Percentiles rank a stretch among this genome's conserved stretches.
These are phyloP conservation scores for Fusarium siculi DNA, from an alignment of 2,329 filamentous ascomycete species.

Conservation along the genomic window DNA sequence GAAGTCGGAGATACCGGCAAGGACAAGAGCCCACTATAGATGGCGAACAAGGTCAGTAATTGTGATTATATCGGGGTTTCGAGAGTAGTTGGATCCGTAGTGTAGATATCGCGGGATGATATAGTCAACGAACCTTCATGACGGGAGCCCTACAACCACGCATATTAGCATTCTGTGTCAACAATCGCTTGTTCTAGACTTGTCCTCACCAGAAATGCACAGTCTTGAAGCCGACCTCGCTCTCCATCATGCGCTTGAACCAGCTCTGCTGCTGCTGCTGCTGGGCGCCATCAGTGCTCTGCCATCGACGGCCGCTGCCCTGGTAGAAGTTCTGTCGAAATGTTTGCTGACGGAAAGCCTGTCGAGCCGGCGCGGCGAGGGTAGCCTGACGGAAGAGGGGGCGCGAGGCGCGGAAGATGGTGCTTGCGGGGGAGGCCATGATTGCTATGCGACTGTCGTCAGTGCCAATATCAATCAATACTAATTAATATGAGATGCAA, in stretches of 20 bases:
- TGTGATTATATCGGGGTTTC: background rate
- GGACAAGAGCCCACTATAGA: slow-evolving; percentile 86
- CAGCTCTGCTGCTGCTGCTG: slow-evolving; percentile 55
- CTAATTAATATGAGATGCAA: background rate
- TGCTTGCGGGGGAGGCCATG: slow-evolving; percentile 60
- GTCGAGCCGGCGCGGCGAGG: slow-evolving; percentile 63
- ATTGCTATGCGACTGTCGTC: slow-evolving; percentile 29
- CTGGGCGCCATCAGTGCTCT: slow-evolving; percentile 71
- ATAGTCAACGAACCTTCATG: slow-evolving; percentile 71
- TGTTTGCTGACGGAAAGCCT: slow-evolving; percentile 61
- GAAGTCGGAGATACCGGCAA: slow-evolving; percentile 93
- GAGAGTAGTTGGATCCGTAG: background rate
- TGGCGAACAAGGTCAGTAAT: slow-evolving; percentile 19
- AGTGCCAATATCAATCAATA: slow-evolving; percentile 7
- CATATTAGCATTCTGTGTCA: slow-evolving; percentile 35
- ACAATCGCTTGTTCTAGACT: background rate
- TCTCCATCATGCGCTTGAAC: slow-evolving; percentile 86
- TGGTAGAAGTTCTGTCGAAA: slow-evolving; percentile 57
- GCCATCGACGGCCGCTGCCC: slow-evolving; percentile 65
- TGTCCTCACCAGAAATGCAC: slow-evolving; percentile 89
- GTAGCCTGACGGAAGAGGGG: slow-evolving; percentile 66
- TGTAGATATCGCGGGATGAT: background rate
- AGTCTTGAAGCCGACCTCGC: slow-evolving; percentile 85
- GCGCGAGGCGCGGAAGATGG: slow-evolving; percentile 65
- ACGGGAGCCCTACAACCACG: slow-evolving; percentile 78